Evolutionary conservation across 192 early-diverging fungal species (phyloP), one percentile per base, ranked within the genome.

Genomic region (Chytriomyces confervae): DNA sequence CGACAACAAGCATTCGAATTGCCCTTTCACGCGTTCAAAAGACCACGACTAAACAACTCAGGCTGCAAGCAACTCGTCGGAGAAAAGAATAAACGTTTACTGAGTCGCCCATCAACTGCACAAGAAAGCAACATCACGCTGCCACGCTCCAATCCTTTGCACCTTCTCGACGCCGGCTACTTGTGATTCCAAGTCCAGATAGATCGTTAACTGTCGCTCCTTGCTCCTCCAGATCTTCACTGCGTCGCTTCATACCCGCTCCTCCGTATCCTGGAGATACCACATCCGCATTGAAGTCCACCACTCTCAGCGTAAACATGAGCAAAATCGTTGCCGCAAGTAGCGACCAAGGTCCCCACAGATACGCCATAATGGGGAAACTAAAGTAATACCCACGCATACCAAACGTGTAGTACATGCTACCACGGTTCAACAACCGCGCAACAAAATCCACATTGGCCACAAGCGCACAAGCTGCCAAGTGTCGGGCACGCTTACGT

Each of bases 301-400:
- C 72, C 11, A 82, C 62, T 5, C 84, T 69, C 27, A 85, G 50
- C 24, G 77, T 53, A 3, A 50, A 13, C 24, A 78, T 69, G 27
- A 82, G 50, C 5, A 82, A 6, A 7, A 77, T 24, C 16, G 81
- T 75, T 5, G 63, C 45, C 62, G 57, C 79, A 46, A 69, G 71
- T 5, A 84, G 72, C 7, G 76, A 27, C 62, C 76, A 68, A n/a
- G 84, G 84, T 27, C 84, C 84, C 80, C 80, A 84, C 62, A 84
- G 69, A 72, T 78, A 82, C 10, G 61, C 57, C 23, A 82, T 24
- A 16, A 79, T 10, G 5, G 81, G 81, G 29, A 85, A 82, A 9
- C 44, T 61, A 7, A 79, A 11, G 57, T 80, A 85, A 65, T 80
- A 85, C 20, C 75, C 72, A 5, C 84, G 69, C 84, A 85, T 82